Evolutionary conservation across 306 rosid genomes (phyloP).

Genomic region (Gastrolobium bilobum): DNA sequence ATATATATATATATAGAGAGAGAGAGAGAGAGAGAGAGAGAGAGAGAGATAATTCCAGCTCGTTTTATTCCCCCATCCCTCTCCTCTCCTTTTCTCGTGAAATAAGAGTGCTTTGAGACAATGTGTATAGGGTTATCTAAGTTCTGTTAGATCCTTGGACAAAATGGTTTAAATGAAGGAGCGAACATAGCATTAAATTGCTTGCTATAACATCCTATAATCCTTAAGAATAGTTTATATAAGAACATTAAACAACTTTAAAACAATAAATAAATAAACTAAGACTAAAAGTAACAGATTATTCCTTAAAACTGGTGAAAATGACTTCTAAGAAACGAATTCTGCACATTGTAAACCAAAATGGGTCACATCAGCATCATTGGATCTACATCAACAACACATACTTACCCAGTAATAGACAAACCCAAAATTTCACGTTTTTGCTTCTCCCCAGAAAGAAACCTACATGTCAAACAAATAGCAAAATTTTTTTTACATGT

Average conservation of each 20-base stretch:
- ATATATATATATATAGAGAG: too few species aligned
- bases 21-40: too few species aligned
- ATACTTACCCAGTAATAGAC: background rate
- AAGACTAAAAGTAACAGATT: background rate
- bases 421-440: background rate
- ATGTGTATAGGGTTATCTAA: background rate
- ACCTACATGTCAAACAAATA: background rate
- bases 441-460: background rate
- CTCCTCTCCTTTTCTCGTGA: too few species aligned
- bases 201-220: background rate
- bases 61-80: too few species aligned
- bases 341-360: constrained; percentile 10
- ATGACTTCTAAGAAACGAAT: background rate
- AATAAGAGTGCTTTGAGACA: background rate
- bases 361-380: background rate
- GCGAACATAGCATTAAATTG: background rate
- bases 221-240: background rate
- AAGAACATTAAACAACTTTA: background rate
- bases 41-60: too few species aligned
- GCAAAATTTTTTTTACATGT: background rate
- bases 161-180: background rate
- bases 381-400: constrained; percentile 9
- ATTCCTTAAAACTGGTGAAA: background rate
- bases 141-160: background rate
- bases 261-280: too few species aligned